Base-by-base conservation (phyloP, 805 yeast genomes). In the Candida stauntonica region DNA sequence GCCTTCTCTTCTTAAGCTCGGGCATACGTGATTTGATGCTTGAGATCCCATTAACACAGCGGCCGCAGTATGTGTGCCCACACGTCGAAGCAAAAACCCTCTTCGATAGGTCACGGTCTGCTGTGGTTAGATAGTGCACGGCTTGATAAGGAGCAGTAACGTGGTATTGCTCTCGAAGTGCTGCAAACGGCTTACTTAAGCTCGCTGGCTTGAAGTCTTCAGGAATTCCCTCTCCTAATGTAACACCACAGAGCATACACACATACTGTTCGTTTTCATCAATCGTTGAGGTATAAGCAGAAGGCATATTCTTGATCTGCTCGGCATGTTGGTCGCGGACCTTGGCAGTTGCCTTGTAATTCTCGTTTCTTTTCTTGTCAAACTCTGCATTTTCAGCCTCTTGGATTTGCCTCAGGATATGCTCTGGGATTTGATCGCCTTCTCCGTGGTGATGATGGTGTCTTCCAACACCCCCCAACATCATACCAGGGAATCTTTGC, bases 11-110 rank as follows among this genome's bases (percentile, higher is more conserved):
- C 11, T 43, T 44, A 33, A 39, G 20, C 26, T 45, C 41, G 35
- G 54, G 40, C n/a, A 52, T 12, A 7, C 45, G 45, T 0, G 47
- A 49, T 41, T 57, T 54, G 4, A 66, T 51, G 49, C 72, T 69
- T 14, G 72, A 72, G n/a, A 82, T 77, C 49, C 78, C 73, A 47
- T 75, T 75, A 17, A 82, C 83, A 61, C 96, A 87, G 29, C 91
- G 61, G 1, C 96, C 96, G 60, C 96, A 87, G 57, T 76, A 87
- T 1, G 79, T 73, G 63, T 87, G 96, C 0, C 96, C 96, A 65
- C 96, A 87, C 28, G 63, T 60, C 0, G 85, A 72, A 15, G 72
- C 69, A 52, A 80, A 87, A 2, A 82, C 72, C 43, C 87, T 70
- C 50, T 69, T 76, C 0, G 89, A 81, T 24, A 84, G 62, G 39